Evolutionary conservation across 176 grass and related monocot genomes (phyloP).

Genomic region (Hsuehochloa calcarea): DNA sequence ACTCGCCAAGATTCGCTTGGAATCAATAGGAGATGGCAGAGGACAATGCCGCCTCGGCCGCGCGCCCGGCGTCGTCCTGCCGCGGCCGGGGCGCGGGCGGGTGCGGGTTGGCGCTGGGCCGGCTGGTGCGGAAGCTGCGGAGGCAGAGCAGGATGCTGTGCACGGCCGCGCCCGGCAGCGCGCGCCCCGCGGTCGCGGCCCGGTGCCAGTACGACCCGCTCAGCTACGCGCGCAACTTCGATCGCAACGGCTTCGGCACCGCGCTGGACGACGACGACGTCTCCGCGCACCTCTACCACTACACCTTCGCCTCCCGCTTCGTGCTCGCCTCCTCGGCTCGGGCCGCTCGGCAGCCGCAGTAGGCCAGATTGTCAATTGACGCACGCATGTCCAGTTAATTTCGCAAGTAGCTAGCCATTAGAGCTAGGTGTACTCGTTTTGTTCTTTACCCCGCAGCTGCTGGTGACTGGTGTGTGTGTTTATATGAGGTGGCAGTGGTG

Average conservation of each 20-base stretch:
- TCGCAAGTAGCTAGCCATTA: slow-evolving; percentile 25
- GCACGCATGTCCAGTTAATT: background rate
- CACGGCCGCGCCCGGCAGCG: slow-evolving; percentile 15
- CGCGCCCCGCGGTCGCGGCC: slow-evolving; percentile 20
- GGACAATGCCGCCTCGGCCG: background rate
- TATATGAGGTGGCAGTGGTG: background rate
- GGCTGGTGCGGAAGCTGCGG: slow-evolving; percentile 67
- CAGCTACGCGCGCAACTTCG: slow-evolving; percentile 92
- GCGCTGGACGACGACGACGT: slow-evolving; percentile 39
- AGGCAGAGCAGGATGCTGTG: slow-evolving; percentile 65
- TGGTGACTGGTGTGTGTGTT: background rate
- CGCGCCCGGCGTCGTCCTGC: background rate
- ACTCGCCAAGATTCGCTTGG: background rate
- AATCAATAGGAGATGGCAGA: slow-evolving; percentile 7
- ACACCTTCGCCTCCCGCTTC: slow-evolving; percentile 78
- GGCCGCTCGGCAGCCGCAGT: background rate
- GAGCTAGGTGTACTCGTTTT: background rate
- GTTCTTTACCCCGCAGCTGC: background rate
- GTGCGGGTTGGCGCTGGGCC: slow-evolving; percentile 52
- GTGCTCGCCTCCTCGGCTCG: slow-evolving; percentile 25
- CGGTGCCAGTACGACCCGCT: slow-evolving; percentile 74
- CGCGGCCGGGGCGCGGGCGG: background rate
- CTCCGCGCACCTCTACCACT: slow-evolving; percentile 38
- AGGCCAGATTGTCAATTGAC: background rate
- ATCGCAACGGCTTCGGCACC: slow-evolving; percentile 51